phyloP scores from a whole-genome alignment of 2,329 filamentous ascomycete genomes.

The Coniochaeta sp. region DNA sequence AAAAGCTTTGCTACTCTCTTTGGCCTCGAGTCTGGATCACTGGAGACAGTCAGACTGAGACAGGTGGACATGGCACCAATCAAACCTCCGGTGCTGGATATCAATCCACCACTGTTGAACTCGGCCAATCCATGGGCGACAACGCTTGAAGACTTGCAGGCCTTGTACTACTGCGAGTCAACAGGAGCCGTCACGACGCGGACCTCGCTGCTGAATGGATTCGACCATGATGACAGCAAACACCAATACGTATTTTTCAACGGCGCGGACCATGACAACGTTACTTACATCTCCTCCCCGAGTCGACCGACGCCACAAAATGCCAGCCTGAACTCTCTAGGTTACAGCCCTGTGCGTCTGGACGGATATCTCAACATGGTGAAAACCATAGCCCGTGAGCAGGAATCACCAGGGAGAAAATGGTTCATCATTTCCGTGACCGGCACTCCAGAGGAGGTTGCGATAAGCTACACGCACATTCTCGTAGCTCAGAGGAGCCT shows the following conservation, averaged over 20 bases:
- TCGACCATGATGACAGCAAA: conserved; percentile 48
- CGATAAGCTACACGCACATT: conserved; percentile 46
- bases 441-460: conserved; percentile 50
- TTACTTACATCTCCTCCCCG: conserved; percentile 5
- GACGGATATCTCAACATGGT: conserved; percentile 51
- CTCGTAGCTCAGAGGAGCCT: conserved; percentile 25
- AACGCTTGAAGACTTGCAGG: conserved; percentile 49
- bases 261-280: conserved; percentile 14
- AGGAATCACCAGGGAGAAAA: conserved; percentile 29
- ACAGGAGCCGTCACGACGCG: conserved; percentile 71
- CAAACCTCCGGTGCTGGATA: conserved; percentile 38
- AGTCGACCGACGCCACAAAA: conserved; percentile 11
- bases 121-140: conserved; percentile 73
- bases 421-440: conserved; percentile 66
- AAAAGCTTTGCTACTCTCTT: neutral
- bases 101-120: conserved; percentile 63
- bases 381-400: conserved; percentile 29
- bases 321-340: conserved; percentile 60
- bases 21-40: neutral
- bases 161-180: conserved; percentile 50
- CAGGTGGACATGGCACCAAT: conserved; percentile 6
- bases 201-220: conserved; percentile 59
- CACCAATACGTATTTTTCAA: conserved; percentile 65
- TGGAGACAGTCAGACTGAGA: neutral
- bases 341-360: conserved; percentile 62